Evolutionary conservation across 805 yeast genomes (phyloP), one percentile per base, ranked within the genome.

Genomic region (Isabelozyma pseudorhagii): DNA sequence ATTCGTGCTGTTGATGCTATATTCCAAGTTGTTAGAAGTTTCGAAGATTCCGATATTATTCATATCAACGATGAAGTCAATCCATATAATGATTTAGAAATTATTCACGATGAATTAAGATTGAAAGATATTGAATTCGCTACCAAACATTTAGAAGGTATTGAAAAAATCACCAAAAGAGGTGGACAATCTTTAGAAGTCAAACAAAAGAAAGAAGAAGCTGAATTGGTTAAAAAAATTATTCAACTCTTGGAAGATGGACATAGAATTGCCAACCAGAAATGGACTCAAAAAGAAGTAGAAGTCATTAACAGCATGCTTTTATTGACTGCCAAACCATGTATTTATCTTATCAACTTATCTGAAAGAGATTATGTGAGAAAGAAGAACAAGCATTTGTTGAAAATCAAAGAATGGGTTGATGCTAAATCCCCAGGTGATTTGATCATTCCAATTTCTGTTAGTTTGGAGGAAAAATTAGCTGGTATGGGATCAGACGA

Each of bases 1-100:
- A 94, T 94, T 63, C 84, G 98, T 74, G 94, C 97, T 45, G 99
- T 94, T 50, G 99, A 94, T 80, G 97, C 97, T 54, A 86, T 94
- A 57, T 94, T 88, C 77, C 98, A 94, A 77, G 97, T 94, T 56
- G 98, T 94, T 46, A 86, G 99, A 74, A 89, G 96, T 74, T 94
- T 94, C 64, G 97, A 91, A 66, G 99, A 94, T 71, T 96, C 97
- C 38, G 99, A 94, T 67, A 94, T 94, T 63, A 91, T 92, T 61
- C 99, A 94, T 74, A 88, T 94, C 62, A 97, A 91, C 75, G 97
- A 92, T 62, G 76, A 72, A 55, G 99, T 94, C 54, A 84, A 94
- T 73, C 99, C 99, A 55, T 85, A 82, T 46, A 89, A 96, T 67
- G 99, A 94, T 74, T 82, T 94, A 74, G 94, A 89, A 57, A 93